These are phyloP conservation scores for Sugiyamaella lignohabitans DNA, from an alignment of 805 yeast species.

Conservation along the genomic window DNA sequence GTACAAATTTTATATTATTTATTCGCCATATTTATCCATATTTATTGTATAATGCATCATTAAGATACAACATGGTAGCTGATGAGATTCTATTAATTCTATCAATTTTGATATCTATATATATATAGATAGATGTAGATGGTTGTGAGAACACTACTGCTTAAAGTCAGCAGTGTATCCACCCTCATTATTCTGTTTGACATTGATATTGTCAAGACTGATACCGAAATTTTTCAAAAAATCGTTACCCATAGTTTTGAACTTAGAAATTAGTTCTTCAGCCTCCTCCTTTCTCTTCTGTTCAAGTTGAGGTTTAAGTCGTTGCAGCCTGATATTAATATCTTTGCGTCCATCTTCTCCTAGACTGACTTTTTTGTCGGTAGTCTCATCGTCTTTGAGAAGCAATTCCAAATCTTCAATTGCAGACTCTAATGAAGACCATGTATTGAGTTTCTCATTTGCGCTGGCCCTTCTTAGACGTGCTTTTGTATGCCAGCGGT, in stretches of 20 bases:
- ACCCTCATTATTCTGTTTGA: conserved; percentile 18
- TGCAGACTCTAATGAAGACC: conserved; percentile 26
- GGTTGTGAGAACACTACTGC: not conserved
- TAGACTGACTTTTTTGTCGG: conserved; percentile 1
- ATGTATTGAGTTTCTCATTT: conserved; percentile 32
- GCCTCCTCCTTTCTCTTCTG: conserved; percentile 26
- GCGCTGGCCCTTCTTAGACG: conserved; percentile 73
- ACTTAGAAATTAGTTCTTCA: conserved; percentile 27
- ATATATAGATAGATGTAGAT: no score
- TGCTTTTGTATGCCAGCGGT: conserved; percentile 59
- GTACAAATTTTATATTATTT: no score
- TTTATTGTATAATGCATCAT: no score
- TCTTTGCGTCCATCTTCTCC: conserved; percentile 3
- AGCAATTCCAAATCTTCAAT: conserved; percentile 23
- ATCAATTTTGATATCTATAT: no score
- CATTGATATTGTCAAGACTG: conserved; percentile 28
- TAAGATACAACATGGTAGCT: no score
- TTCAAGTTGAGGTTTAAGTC: conserved; percentile 19
- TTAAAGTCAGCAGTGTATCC: conserved; percentile 19
- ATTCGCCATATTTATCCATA: no score
- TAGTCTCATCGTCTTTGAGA: not conserved
- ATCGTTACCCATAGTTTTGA: conserved; percentile 30
- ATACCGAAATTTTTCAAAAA: conserved; percentile 28
- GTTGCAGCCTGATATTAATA: conserved; percentile 3
- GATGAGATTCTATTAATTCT: no score